Evolutionary conservation across 768 basidiomycete species (phyloP).

Genomic region (Panus rudis): DNA sequence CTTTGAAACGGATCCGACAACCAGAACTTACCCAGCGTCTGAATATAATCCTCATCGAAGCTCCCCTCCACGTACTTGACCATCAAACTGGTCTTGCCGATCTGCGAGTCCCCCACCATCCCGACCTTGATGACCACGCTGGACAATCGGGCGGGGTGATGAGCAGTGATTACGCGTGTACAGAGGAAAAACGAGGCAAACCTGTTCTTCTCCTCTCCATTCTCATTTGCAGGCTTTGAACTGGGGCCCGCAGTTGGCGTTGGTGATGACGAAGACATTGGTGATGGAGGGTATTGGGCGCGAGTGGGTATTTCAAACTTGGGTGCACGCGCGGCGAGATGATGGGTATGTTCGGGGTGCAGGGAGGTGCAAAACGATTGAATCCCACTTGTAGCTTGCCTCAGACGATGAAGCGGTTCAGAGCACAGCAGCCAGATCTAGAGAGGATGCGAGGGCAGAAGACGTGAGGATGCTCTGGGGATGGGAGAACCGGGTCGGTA

Average conservation of each 20-base stretch:
- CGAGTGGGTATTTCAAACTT: background rate
- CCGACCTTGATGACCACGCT: constrained; percentile 97
- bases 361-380: constrained; percentile 9
- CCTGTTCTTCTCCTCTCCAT: constrained; percentile 25
- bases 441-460: background rate
- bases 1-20: background rate
- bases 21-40: constrained; percentile 78
- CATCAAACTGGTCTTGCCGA: constrained; percentile 99
- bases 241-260: constrained; percentile 20
- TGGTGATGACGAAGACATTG: constrained; percentile 23
- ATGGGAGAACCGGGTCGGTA: constrained; percentile 10
- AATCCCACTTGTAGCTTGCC: background rate
- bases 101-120: constrained; percentile 99
- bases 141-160: constrained; percentile 7
- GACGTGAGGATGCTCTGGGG: no score
- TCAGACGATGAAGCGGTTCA: constrained; percentile 8
- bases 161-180: background rate
- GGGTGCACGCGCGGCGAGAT: background rate
- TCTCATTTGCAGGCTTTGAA: constrained; percentile 14
- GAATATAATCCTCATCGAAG: constrained; percentile 99
- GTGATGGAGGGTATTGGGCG: constrained; percentile 6
- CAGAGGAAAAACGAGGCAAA: constrained; percentile 2
- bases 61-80: constrained; percentile 99
- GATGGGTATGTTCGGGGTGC: constrained; percentile 1
- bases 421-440: background rate